These are phyloP conservation scores for Hypoxylon trugodes DNA, from an alignment of 495 filamentous ascomycete species.

Conservation along the genomic window DNA sequence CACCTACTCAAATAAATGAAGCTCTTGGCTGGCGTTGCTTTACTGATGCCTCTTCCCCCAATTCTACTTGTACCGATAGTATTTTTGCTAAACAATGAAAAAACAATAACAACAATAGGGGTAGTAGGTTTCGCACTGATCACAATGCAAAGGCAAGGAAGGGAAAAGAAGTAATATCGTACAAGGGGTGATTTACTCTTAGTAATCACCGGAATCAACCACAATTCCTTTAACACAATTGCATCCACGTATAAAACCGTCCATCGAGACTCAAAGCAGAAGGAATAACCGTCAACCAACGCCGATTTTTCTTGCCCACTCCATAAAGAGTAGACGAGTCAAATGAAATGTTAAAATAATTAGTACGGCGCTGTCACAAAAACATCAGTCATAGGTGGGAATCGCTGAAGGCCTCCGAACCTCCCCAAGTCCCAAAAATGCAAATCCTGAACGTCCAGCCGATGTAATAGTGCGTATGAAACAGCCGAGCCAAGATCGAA, in stretches of 20 bases:
- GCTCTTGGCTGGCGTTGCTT: constrained; percentile 15
- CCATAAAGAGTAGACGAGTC: constrained; percentile 11
- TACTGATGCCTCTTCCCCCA: constrained; percentile 1
- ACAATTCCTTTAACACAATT: constrained; percentile 11
- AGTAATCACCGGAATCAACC: constrained; percentile 12
- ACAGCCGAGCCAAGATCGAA: constrained; percentile 33
- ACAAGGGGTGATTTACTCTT: constrained; percentile 25
- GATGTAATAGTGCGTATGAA: constrained; percentile 34
- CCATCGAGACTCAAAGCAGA: constrained; percentile 11
- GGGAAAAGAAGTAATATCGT: constrained; percentile 36
- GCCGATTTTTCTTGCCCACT: constrained; percentile 32
- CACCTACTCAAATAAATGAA: constrained; percentile 1
- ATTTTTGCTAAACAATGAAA: constrained; percentile 15
- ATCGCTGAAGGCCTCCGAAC: constrained; percentile 35
- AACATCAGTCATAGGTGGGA: constrained; percentile 40
- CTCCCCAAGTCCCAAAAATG: constrained; percentile 33
- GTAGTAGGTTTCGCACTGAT: neutral
- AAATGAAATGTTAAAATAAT: constrained; percentile 26
- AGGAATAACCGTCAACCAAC: constrained; percentile 30
- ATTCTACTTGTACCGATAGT: constrained; percentile 10
- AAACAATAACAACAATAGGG: constrained; percentile 2
- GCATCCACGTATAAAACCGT: constrained; percentile 4
- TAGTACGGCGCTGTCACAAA: constrained; percentile 32
- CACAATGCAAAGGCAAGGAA: neutral
- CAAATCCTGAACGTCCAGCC: constrained; percentile 40